Conservation (phyloP, 176 grass and related monocot species). For the Rhynchospora breviuscula region DNA sequence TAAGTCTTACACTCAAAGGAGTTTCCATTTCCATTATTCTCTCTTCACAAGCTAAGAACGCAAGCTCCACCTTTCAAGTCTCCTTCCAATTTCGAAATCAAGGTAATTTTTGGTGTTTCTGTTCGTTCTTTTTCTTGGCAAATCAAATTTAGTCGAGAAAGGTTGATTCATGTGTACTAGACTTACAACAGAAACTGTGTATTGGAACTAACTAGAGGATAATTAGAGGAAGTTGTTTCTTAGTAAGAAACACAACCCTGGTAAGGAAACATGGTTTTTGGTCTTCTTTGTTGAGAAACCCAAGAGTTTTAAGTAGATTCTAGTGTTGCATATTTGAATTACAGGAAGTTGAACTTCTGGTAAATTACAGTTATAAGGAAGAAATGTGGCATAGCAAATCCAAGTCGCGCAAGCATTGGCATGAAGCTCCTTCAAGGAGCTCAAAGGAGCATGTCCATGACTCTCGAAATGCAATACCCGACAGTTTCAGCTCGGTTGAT, state of each 20-base stretch:
- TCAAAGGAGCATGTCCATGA: constrained; percentile 37
- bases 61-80: background rate
- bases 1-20: background rate
- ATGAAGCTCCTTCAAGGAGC: constrained; percentile 29
- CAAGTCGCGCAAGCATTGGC: constrained; percentile 35
- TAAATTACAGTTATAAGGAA: background rate
- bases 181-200: background rate
- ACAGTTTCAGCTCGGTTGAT: constrained; percentile 77
- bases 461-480: constrained; percentile 54
- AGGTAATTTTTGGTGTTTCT: background rate
- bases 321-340: background rate
- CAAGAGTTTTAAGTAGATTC: constrained; percentile 9
- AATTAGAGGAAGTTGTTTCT: background rate
- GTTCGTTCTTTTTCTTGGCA: background rate
- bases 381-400: constrained; percentile 47
- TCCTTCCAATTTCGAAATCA: background rate
- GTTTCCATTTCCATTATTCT: background rate
- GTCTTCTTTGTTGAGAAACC: background rate
- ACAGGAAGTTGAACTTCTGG: background rate
- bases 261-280: background rate
- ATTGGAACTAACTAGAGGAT: background rate
- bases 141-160: background rate
- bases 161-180: background rate
- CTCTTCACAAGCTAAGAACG: background rate
- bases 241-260: background rate